phyloP scores from a whole-genome alignment of 2,329 filamentous ascomycete species.

The Periconia digitata region DNA sequence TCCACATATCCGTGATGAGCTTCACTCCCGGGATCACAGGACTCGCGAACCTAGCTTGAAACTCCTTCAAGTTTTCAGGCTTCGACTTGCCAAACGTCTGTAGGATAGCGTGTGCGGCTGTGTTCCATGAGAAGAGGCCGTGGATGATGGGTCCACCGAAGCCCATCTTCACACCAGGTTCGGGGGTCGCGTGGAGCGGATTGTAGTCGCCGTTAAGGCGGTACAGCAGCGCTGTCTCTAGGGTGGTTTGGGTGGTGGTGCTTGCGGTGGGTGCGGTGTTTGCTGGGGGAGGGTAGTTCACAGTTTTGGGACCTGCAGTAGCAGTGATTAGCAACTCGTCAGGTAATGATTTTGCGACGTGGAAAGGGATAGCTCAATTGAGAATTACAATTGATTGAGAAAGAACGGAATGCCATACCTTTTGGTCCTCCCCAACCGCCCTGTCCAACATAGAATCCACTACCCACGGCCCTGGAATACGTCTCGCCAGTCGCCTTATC shows the following conservation, averaged over 20 bases:
- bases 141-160: constrained; percentile 89
- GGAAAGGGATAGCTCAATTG: too few species aligned
- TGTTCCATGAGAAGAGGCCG: constrained; percentile 86
- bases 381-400: too few species aligned
- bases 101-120: constrained; percentile 71
- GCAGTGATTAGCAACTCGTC: not conserved
- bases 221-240: constrained; percentile 63
- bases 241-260: constrained; percentile 69
- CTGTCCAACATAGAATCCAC: constrained; percentile 78
- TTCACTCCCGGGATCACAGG: constrained; percentile 84
- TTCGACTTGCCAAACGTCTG: constrained; percentile 73
- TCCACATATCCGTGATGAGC: constrained; percentile 80
- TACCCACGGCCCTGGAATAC: constrained; percentile 69
- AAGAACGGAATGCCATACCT: constrained; percentile 50
- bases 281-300: constrained; percentile 76
- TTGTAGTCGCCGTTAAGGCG: constrained; percentile 93
- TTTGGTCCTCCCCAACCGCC: constrained; percentile 88
- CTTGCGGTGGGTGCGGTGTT: constrained; percentile 70
- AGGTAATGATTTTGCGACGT: not conserved
- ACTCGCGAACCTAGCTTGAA: constrained; percentile 83
- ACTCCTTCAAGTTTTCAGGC: constrained; percentile 80
- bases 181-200: constrained; percentile 83
- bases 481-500: constrained; percentile 69
- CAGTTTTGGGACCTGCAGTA: constrained; percentile 62
- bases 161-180: constrained; percentile 85